These are phyloP conservation scores for Lunasporangiospora selenospora DNA, from an alignment of 192 early-diverging fungal genomes.

Conservation along the genomic window DNA sequence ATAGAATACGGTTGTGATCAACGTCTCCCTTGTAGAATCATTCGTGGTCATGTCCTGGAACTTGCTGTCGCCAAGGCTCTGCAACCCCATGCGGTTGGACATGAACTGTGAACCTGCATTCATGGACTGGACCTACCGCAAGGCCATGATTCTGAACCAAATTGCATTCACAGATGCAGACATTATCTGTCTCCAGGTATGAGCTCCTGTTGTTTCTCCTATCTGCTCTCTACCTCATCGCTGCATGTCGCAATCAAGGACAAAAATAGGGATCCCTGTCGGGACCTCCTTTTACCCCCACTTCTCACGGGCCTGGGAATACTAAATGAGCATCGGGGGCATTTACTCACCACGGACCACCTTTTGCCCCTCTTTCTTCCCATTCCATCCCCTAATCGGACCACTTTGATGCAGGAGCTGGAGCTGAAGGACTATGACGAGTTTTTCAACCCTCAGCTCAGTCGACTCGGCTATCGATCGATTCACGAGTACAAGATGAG, in stretches of 20 bases:
- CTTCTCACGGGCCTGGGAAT: too few relatives aligned
- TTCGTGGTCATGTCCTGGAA: constrained; percentile 46
- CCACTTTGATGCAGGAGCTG: constrained; percentile 31
- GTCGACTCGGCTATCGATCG: constrained; percentile 35
- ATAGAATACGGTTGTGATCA: too few relatives aligned
- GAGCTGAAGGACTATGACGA: constrained; percentile 43
- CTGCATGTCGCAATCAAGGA: too few relatives aligned
- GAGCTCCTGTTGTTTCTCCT: too few relatives aligned
- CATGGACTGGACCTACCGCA: constrained; percentile 41
- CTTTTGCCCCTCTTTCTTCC: too few relatives aligned
- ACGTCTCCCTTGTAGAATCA: constrained; percentile 12
- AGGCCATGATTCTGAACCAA: constrained; percentile 38
- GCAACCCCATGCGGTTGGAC: constrained; percentile 31
- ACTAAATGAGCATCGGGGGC: too few relatives aligned
- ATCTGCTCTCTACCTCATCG: too few relatives aligned
- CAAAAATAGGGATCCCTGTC: not conserved
- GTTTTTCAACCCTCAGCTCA: constrained; percentile 25
- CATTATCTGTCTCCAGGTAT: constrained; percentile 43
- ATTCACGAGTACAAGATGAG: constrained; percentile 48
- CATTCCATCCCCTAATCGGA: not conserved
- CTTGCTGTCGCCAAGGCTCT: constrained; percentile 38
- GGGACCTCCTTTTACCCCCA: too few relatives aligned
- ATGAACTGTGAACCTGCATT: constrained; percentile 23
- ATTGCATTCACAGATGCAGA: constrained; percentile 42
- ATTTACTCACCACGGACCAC: too few relatives aligned